A percentile compares a stretch with the other conserved stretches of the same genome.
Conservation (phyloP, 208 protist genomes). For the Trypanosoma avium region DNA sequence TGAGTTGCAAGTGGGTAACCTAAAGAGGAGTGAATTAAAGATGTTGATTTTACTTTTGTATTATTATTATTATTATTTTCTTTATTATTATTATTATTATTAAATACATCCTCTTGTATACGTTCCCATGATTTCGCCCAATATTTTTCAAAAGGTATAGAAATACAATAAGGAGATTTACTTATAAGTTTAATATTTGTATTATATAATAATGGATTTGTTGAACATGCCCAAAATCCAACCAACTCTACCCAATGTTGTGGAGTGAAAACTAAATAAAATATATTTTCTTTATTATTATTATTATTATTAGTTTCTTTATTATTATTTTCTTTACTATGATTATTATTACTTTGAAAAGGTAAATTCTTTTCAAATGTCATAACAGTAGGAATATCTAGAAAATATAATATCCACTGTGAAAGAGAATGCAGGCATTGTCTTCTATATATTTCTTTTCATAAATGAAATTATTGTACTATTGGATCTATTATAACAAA, state of each 20-base stretch:
- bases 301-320: background rate
- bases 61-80: background rate
- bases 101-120: background rate
- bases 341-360: background rate
- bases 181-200: constrained; percentile 4
- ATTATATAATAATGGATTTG: constrained; percentile 52
- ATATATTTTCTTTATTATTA: background rate
- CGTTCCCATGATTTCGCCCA: constrained; percentile 8
- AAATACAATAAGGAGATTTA: background rate
- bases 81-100: background rate
- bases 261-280: constrained; percentile 45
- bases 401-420: constrained; percentile 26
- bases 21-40: constrained; percentile 16
- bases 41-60: too few species aligned
- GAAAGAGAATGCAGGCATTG: constrained; percentile 39
- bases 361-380: constrained; percentile 12
- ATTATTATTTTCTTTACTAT: background rate
- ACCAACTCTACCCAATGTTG: constrained; percentile 81
- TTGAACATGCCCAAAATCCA: constrained; percentile 74
- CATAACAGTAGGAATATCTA: constrained; percentile 51
- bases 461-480: background rate
- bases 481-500: constrained; percentile 42
- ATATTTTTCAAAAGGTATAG: constrained; percentile 18
- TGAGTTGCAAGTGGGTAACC: constrained; percentile 29
- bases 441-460: constrained; percentile 17